Evolutionary conservation across 306 rosid genomes (phyloP).

Genomic region (Trifolium subterraneum): DNA sequence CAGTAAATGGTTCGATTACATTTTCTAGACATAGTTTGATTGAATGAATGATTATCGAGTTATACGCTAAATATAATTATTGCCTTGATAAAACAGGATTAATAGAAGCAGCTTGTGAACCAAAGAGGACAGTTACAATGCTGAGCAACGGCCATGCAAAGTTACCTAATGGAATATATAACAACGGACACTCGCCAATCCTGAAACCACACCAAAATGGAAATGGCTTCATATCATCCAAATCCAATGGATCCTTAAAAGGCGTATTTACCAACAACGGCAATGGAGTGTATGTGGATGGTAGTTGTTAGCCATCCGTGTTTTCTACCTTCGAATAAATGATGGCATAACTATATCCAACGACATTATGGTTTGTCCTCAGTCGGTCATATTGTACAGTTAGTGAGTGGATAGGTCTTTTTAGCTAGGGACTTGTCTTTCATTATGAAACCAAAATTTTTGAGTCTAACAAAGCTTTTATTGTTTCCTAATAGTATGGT

Average conservation of each 20-base stretch:
- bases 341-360: conserved; percentile 43
- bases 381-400: conserved; percentile 72
- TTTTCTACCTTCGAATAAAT: conserved; percentile 35
- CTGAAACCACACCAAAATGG: conserved; percentile 58
- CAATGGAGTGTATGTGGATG: conserved; percentile 62
- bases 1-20: neutral
- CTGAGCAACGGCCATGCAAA: conserved; percentile 48
- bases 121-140: conserved; percentile 36
- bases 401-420: conserved; percentile 77
- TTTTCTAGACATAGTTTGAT: conserved; percentile 1
- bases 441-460: conserved; percentile 54
- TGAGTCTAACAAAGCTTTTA: conserved; percentile 70
- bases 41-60: neutral
- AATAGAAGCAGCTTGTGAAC: conserved; percentile 70
- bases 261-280: conserved; percentile 72
- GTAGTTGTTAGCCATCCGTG: conserved; percentile 42
- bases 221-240: conserved; percentile 55
- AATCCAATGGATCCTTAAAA: conserved; percentile 64
- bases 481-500: conserved; percentile 41
- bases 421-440: conserved; percentile 55
- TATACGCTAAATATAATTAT: conserved; percentile 13
- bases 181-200: conserved; percentile 54
- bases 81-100: conserved; percentile 57
- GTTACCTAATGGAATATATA: conserved; percentile 45
- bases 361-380: conserved; percentile 55